phyloP scores from a whole-genome alignment of 2,329 filamentous ascomycete genomes.

The Chrysoporthe deuterocubensis region DNA sequence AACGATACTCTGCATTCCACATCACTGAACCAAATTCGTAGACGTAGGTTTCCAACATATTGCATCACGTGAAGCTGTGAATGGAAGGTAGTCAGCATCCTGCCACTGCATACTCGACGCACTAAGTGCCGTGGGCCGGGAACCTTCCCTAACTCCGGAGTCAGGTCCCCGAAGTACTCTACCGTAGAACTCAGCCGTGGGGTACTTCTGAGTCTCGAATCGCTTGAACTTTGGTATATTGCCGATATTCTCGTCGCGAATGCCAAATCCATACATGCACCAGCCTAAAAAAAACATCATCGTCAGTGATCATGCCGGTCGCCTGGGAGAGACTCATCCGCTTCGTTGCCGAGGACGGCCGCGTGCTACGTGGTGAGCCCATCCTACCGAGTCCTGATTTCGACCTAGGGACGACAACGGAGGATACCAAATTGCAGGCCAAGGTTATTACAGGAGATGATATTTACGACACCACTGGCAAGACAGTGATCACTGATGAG shows the following conservation, averaged over 20 bases:
- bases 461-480: slow-evolving; percentile 50
- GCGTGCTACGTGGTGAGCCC: slow-evolving; percentile 55
- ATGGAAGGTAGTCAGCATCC: not conserved
- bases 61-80: not conserved
- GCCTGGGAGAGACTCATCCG: slow-evolving; percentile 59
- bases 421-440: slow-evolving; percentile 53
- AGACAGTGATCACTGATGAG: slow-evolving; percentile 57
- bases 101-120: not conserved
- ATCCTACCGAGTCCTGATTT: slow-evolving; percentile 49
- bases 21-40: not conserved
- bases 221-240: not conserved
- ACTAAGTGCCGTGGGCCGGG: not conserved
- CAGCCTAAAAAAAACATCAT: not conserved
- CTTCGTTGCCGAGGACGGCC: slow-evolving; percentile 56
- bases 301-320: slow-evolving; percentile 36
- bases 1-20: not conserved
- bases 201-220: not conserved
- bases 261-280: not conserved
- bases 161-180: slow-evolving; percentile 6
- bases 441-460: slow-evolving; percentile 55
- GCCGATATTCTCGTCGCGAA: not conserved
- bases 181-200: slow-evolving; percentile 6
- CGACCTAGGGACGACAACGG: slow-evolving; percentile 53
- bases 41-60: not conserved
- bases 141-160: slow-evolving; percentile 5